Evolutionary conservation across 2,329 filamentous ascomycete genomes (phyloP).

Genomic region (Esteya vermicola): DNA sequence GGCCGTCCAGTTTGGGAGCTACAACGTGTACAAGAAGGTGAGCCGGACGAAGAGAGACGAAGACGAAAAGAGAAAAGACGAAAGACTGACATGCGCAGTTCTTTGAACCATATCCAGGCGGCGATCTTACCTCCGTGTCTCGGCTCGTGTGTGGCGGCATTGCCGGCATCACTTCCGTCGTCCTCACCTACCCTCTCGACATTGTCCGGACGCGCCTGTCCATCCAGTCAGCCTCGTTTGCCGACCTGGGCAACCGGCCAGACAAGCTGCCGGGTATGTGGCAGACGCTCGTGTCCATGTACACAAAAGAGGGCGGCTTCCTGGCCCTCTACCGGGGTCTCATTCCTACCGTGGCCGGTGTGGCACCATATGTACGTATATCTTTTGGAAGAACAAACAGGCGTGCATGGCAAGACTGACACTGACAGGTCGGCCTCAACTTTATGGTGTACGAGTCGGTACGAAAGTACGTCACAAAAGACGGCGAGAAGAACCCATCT

Average conservation of each 20-base stretch:
- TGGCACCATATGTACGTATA: constrained; percentile 69
- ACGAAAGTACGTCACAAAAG: constrained; percentile 68
- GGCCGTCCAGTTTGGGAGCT: constrained; percentile 94
- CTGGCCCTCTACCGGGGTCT: constrained; percentile 86
- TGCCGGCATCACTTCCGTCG: constrained; percentile 90
- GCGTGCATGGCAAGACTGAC: background rate
- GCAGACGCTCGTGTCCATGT: constrained; percentile 68
- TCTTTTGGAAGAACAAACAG: background rate
- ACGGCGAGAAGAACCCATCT: constrained; percentile 73
- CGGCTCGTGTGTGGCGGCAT: constrained; percentile 81
- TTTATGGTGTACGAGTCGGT: constrained; percentile 97
- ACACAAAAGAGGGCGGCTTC: constrained; percentile 77
- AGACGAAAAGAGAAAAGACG: too few relatives aligned
- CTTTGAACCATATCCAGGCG: constrained; percentile 63
- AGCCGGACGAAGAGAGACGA: too few relatives aligned
- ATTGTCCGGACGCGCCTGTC: constrained; percentile 93
- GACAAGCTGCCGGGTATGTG: constrained; percentile 83
- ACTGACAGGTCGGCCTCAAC: constrained; percentile 74
- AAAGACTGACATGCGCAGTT: too few relatives aligned
- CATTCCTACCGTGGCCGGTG: constrained; percentile 82
- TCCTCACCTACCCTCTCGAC: constrained; percentile 89
- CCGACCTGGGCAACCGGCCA: constrained; percentile 50
- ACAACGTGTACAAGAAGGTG: constrained; percentile 93
- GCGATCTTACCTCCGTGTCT: constrained; percentile 56
- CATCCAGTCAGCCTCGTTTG: constrained; percentile 95